phyloP scores from a whole-genome alignment of 1,284 basidiomycete species.

The Lentinula novae-zelandiae region DNA sequence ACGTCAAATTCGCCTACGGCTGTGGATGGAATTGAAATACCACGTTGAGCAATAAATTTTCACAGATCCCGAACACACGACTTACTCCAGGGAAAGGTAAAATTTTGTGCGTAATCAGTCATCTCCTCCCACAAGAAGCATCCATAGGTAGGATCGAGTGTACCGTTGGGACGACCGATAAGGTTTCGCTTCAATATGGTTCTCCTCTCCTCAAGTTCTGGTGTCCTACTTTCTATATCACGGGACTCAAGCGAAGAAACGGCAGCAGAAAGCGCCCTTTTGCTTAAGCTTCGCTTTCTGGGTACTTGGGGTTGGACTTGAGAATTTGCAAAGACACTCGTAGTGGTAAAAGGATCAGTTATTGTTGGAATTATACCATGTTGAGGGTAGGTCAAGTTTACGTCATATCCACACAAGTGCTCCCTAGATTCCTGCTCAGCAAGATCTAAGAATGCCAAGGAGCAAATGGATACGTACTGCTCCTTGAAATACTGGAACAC shows the following conservation, averaged over 20 bases:
- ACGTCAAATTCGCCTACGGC: constrained; percentile 38
- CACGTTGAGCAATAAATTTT: background rate
- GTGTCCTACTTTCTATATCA: background rate
- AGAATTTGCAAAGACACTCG: background rate
- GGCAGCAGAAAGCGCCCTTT: background rate
- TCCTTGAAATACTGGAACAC: constrained; percentile 65
- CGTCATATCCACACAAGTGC: constrained; percentile 59
- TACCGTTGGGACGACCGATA: constrained; percentile 40
- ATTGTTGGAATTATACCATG: constrained; percentile 49
- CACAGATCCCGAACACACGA: constrained; percentile 10
- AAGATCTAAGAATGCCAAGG: background rate
- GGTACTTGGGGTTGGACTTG: background rate
- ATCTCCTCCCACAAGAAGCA: constrained; percentile 51
- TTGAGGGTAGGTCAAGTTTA: constrained; percentile 71
- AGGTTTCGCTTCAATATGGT: constrained; percentile 31
- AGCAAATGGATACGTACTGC: constrained; percentile 42
- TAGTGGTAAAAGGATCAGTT: constrained; percentile 19
- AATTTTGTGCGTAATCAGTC: constrained; percentile 61
- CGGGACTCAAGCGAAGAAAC: background rate
- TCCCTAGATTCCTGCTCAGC: constrained; percentile 31
- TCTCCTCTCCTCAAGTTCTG: constrained; percentile 9
- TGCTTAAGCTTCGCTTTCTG: background rate
- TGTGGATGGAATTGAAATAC: constrained; percentile 17
- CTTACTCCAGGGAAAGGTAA: constrained; percentile 65
- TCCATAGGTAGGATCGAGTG: constrained; percentile 55